Conservation (phyloP, 768 basidiomycete species). For the Collybia mongolica region DNA sequence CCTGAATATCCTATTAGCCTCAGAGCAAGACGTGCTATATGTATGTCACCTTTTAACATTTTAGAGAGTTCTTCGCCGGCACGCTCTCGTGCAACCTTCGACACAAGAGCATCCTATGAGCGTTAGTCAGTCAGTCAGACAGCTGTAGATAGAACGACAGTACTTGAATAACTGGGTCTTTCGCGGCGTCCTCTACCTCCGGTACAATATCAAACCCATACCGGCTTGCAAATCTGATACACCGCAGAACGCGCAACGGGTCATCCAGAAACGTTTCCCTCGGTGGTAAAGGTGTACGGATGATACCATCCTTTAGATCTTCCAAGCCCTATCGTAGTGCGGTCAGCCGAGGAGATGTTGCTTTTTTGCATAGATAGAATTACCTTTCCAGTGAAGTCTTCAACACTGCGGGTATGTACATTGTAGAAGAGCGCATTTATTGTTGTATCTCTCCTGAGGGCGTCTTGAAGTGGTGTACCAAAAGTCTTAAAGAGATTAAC, state of each 20-base stretch:
- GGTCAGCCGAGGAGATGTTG: conserved; percentile 10
- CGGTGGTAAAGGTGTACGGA: conserved; percentile 89
- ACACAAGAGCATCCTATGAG: conserved; percentile 59
- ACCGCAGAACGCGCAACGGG: conserved; percentile 88
- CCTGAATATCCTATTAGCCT: conserved; percentile 38
- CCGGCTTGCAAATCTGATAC: conserved; percentile 87
- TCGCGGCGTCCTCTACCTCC: conserved; percentile 63
- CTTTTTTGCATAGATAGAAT: not conserved
- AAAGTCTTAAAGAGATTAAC: conserved; percentile 55
- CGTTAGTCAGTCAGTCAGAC: conserved; percentile 23
- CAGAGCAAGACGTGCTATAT: no score
- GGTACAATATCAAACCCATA: conserved; percentile 80
- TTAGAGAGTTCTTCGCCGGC: conserved; percentile 92
- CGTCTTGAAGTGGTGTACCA: conserved; percentile 91
- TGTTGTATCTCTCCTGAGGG: conserved; percentile 86
- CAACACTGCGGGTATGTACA: conserved; percentile 79
- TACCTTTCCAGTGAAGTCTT: conserved; percentile 85
- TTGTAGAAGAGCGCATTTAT: conserved; percentile 98
- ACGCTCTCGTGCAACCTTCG: conserved; percentile 88
- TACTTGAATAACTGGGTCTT: conserved; percentile 65
- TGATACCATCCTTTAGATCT: conserved; percentile 76
- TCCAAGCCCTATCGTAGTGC: conserved; percentile 59
- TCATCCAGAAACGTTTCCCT: conserved; percentile 90
- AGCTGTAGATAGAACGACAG: conserved; percentile 1
- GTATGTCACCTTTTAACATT: conserved; percentile 78